Conservation (phyloP, 352 stramenopile genomes). For the Aphanomyces astaci region DNA sequence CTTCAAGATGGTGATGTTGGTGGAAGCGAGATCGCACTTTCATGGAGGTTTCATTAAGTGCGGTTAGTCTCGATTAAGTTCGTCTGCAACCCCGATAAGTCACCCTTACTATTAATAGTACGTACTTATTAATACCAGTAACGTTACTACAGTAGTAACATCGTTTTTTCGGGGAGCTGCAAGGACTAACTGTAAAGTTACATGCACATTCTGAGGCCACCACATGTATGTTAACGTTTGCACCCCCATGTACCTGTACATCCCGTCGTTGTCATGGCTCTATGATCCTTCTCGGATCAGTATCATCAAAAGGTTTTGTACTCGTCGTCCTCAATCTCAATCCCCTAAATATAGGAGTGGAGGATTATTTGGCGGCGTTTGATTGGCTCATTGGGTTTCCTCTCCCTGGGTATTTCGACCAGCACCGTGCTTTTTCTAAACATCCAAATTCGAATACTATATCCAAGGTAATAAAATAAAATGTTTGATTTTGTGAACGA, state of each 20-base stretch:
- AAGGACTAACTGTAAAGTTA: no score
- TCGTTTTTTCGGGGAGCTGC: no score
- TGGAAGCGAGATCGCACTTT: neutral
- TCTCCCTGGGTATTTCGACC: neutral
- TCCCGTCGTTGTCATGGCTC: no score
- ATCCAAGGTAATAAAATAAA: slow-evolving; percentile 11
- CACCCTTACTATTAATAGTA: no score
- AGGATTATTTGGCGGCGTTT: neutral
- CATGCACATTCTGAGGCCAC: no score
- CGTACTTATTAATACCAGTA: no score
- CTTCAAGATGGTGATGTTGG: slow-evolving; percentile 21
- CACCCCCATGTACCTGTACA: no score
- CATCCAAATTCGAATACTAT: neutral
- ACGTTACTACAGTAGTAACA: no score
- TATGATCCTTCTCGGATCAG: neutral
- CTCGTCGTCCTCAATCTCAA: neutral
- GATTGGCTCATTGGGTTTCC: slow-evolving; percentile 10
- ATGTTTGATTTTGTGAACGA: neutral
- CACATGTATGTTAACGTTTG: no score
- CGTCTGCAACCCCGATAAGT: neutral
- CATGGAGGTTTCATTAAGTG: neutral
- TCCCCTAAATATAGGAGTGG: neutral
- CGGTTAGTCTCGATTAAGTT: neutral
- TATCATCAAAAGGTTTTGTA: neutral
- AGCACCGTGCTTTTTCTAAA: slow-evolving; percentile 2